Conservation (phyloP, 1,284 basidiomycete species). For the Chondrostereum purpureum region DNA sequence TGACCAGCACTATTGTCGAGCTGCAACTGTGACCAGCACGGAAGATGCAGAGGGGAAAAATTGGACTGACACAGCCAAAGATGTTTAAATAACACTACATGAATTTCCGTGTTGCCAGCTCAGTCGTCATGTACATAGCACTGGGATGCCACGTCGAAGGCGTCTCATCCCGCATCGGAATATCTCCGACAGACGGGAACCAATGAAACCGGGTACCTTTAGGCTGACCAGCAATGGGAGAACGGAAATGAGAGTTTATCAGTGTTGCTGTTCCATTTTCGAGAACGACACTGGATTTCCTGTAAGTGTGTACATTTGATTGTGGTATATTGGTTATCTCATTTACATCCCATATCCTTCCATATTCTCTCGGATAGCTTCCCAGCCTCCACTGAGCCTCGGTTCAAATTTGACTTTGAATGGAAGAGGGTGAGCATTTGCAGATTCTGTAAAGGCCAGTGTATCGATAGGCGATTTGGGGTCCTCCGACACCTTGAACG, state of each 20-base stretch:
- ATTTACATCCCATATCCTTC: constrained; percentile 12
- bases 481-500: constrained; percentile 46
- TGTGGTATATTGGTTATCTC: too few relatives aligned
- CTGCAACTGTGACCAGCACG: constrained; percentile 14
- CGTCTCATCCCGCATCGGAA: too few relatives aligned
- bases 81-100: too few relatives aligned
- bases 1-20: not conserved
- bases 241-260: too few relatives aligned
- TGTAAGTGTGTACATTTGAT: too few relatives aligned
- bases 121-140: too few relatives aligned
- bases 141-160: too few relatives aligned
- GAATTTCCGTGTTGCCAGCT: too few relatives aligned
- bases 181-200: too few relatives aligned
- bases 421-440: constrained; percentile 49
- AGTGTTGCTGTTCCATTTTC: too few relatives aligned
- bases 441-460: constrained; percentile 48
- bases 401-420: constrained; percentile 49
- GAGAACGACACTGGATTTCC: too few relatives aligned
- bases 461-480: constrained; percentile 45
- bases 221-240: too few relatives aligned
- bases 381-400: constrained; percentile 17
- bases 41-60: constrained; percentile 5
- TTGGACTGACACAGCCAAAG: not conserved
- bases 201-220: not conserved
- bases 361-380: constrained; percentile 10